Conservation (phyloP, 352 stramenopile species). For the Globisporangium megalacanthum region DNA sequence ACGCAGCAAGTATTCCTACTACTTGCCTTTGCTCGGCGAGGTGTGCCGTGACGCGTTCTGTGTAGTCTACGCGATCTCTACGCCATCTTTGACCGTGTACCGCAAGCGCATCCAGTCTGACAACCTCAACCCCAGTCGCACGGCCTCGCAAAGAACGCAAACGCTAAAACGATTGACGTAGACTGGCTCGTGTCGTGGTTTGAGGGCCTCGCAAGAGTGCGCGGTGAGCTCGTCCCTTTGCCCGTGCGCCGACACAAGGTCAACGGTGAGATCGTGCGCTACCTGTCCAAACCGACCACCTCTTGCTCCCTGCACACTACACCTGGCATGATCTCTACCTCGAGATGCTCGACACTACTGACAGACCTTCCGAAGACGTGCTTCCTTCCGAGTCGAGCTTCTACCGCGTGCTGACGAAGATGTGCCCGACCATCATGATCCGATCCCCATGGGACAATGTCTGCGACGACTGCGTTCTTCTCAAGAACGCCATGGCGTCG, state of each 20-base stretch:
- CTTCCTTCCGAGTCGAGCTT: background rate
- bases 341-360: background rate
- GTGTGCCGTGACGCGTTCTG: background rate
- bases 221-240: background rate
- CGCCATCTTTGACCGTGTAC: background rate
- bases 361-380: background rate
- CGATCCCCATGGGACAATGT: background rate
- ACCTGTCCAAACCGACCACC: background rate
- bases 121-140: background rate
- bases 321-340: background rate
- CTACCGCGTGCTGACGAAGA: background rate
- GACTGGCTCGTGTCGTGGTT: background rate
- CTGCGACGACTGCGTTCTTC: slow-evolving; percentile 1
- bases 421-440: background rate
- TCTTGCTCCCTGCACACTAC: background rate
- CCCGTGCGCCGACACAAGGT: background rate
- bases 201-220: background rate
- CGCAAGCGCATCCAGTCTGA: background rate
- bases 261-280: background rate
- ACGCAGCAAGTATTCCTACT: background rate
- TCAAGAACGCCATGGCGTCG: background rate
- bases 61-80: background rate
- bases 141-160: background rate
- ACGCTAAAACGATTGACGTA: background rate
- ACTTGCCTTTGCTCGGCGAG: background rate